Base-by-base conservation (phyloP, 2,329 filamentous ascomycete genomes). In the Purpureocillium takamizusanense region DNA sequence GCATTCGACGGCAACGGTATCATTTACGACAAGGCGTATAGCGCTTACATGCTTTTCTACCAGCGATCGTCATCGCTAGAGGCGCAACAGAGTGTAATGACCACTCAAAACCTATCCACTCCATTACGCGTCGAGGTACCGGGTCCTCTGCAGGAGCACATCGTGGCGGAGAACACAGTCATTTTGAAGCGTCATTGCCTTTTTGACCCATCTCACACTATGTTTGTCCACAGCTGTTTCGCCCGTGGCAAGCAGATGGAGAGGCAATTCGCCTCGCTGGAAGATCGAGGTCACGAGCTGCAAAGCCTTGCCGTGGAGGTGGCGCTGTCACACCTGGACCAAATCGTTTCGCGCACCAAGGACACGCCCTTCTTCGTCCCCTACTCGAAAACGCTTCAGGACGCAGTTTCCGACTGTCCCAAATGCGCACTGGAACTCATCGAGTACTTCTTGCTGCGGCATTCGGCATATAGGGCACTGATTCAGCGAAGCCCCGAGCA, bases 21-120 rank as follows among this genome's bases (percentile, higher is more conserved):
- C 14, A 48, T 66, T 0, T 78, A 72, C 46, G 76, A 81, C 50
- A 90, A 89, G 59, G 74, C 76, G 4, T 82, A 82, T 67, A 97
- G 87, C 56, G 92, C 90, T 11, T 98, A 98, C 59, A 97, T 98
- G 86, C 72, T 98, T 8, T 97, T 98, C 59, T 98, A 98, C 57
- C 85, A 95, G 57, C 79, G 92, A 35, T 76, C 80, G 4, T 81
- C 81, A 0, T 76, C 77, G 4, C 69, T 89, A 40, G 65, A 69
- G 14, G 58, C 60, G 13, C 72, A 76, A 42, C 70, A 76, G 48
- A 60, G 69, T 21, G 51, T 59, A 2, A 62, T 78, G 48, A 27
- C 31, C 12, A 34, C 34, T 11, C 55, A 64, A 37, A 47, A 43
- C 11, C 51, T 57, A 1, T 52, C 55, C 1, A 43, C 55, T 2